Conservation (phyloP, 768 basidiomycete genomes). For the Boletus sp. region DNA sequence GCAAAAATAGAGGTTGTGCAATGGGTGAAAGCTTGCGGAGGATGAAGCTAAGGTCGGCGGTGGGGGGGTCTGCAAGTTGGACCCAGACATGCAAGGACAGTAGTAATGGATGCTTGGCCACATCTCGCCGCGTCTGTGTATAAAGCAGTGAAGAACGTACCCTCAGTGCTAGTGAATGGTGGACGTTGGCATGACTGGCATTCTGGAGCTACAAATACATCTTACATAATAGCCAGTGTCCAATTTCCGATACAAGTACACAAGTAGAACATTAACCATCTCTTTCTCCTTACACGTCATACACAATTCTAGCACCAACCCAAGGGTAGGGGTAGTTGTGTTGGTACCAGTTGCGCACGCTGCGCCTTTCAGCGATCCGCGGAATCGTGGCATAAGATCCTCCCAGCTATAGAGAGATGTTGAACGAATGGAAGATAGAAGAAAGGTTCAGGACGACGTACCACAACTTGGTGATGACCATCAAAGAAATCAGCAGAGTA, state of each 20-base stretch:
- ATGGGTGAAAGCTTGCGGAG: constrained; percentile 75
- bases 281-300: constrained; percentile 37
- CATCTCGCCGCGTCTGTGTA: constrained; percentile 25
- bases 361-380: constrained; percentile 69
- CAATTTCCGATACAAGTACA: constrained; percentile 4
- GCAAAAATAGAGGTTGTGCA: constrained; percentile 91
- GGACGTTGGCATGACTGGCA: background rate
- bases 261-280: background rate
- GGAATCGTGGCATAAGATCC: constrained; percentile 89
- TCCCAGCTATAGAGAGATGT: constrained; percentile 58
- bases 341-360: constrained; percentile 90
- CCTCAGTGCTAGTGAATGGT: background rate
- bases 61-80: constrained; percentile 50
- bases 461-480: constrained; percentile 79
- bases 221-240: constrained; percentile 12
- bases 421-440: background rate
- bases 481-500: constrained; percentile 93
- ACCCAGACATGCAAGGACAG: constrained; percentile 64
- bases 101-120: constrained; percentile 58
- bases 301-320: constrained; percentile 71
- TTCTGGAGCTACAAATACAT: constrained; percentile 2
- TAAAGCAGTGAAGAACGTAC: background rate
- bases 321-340: constrained; percentile 89
- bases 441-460: constrained; percentile 41
- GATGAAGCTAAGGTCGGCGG: constrained; percentile 78